Evolutionary conservation across 768 basidiomycete species (phyloP).

Genomic region (Trametes cinnabarina): DNA sequence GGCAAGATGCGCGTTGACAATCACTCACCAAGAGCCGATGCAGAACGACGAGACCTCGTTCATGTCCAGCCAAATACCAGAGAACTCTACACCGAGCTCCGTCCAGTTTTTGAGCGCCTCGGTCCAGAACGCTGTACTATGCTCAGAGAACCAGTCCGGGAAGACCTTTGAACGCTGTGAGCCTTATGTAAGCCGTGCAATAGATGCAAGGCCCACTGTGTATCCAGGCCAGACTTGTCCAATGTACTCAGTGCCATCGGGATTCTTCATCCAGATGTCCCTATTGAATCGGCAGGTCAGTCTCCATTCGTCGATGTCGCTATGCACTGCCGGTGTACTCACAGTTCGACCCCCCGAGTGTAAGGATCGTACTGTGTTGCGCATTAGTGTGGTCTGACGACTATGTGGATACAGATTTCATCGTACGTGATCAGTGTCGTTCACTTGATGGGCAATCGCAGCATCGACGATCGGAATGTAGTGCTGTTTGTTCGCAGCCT

Average conservation of each 20-base stretch:
- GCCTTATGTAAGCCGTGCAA: no score
- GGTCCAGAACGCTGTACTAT: conserved; percentile 56
- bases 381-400: no score
- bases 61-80: conserved; percentile 71
- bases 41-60: conserved; percentile 65
- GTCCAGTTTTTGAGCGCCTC: conserved; percentile 58
- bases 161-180: conserved; percentile 38
- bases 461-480: conserved; percentile 73
- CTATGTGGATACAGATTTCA: neutral
- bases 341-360: conserved; percentile 57
- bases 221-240: conserved; percentile 82
- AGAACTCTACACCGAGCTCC: conserved; percentile 49
- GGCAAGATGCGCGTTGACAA: no score
- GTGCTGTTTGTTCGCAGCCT: conserved; percentile 47
- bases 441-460: conserved; percentile 53
- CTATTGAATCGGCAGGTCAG: conserved; percentile 30
- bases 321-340: conserved; percentile 23
- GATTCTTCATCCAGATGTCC: conserved; percentile 70
- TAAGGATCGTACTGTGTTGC: conserved; percentile 61
- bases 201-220: conserved; percentile 42
- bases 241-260: conserved; percentile 66
- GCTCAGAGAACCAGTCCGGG: conserved; percentile 58
- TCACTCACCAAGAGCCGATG: conserved; percentile 49
- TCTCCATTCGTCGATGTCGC: neutral
- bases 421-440: conserved; percentile 60